Evolutionary conservation across 2,329 filamentous ascomycete genomes (phyloP), one percentile per base, ranked within the genome.

Genomic region (Apiospora arundinis): DNA sequence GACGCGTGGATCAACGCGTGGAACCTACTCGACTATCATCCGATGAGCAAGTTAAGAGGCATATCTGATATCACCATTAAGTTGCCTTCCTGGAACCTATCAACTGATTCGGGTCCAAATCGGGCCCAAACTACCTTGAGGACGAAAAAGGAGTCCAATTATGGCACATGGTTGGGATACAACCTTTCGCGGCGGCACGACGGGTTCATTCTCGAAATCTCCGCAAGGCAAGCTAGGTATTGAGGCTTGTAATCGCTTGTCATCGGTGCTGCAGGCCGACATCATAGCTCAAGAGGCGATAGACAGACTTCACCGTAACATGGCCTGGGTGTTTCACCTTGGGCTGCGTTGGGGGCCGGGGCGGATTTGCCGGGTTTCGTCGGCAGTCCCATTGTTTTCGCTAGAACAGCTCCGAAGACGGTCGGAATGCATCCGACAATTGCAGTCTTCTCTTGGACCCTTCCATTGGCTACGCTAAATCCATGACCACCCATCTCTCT

Each of bases 321-420:
- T 56, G 14, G 14, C 1, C 14, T 28, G 16, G 49, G 14, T 28
- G 49, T 56, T 23, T 56, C 12, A 4, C 4, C 8, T 56, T 16
- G 49, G 49, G 49, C 16, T 48, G 16, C 46, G 46, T 21, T 48
- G 18, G 18, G 23, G n/a, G 8, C 28, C 3, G 23, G 12, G n/a
- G 9, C 56, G 56, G 56, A 4, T n/a, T 63, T 63, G 56, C 28
- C 56, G 56, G 56, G 56, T 40, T 63, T 63, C 56, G 32, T 63
- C 56, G 56, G 56, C 8, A 32, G 32, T 21, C 28, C 4, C 9
- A 6, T 32, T 37, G 11, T 11, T 28, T n/a, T 45, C 12, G 42
- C 14, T 45, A 14, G 12, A 45, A 28, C 32, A 21, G 56, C 56
- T 40, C 56, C 56, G 28, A 60, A 63, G 32, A 21, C 2, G 56